Base-by-base conservation (phyloP, 1,284 basidiomycete genomes). In the Jaminaea rosea region DNA sequence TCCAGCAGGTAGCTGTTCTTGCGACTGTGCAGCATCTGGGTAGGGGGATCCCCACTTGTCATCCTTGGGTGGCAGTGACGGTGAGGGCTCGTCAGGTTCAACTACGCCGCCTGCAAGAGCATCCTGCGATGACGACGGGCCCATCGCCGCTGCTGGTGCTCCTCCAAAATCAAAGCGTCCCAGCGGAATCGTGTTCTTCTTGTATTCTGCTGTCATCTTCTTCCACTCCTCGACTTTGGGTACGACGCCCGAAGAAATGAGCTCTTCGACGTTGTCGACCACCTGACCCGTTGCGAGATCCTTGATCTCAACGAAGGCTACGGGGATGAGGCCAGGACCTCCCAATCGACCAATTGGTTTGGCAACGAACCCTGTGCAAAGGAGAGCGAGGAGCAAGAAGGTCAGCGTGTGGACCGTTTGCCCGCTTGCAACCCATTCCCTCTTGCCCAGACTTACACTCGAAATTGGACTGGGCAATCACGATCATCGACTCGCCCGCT, bases 191-290 rank as follows among this genome's bases (percentile, higher is more conserved):
- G 88, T 90, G 69, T 86, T 91, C 62, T 90, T 88, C 77, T 96
- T 97, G 79, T 97, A 97, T 62, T 82, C 86, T 52, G 91, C 83
- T 78, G 96, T 89, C 49, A 88, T 86, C 69, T 85, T 84, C 75
- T 97, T 97, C 94, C 94, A 99, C 61, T 97, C 92, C 72, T 97
- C 93, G 11, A 98, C 91, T 61, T 84, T 85, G 21, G 94, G 94
- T 11, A 98, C 80, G 54, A 86, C 84, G 19, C 88, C 88, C 24
- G 81, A 81, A 66, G 88, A 83, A 74, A 94, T 89, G 55, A 94
- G 80, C 21, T 81, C 79, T 24, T 84, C 81, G 5, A 93, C 80
- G 58, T 90, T 84, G 21, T 80, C 77, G 58, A 80, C 54, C 13
- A 59, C 59, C 48, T 60, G 44, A 15, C 75, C 90, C 3, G 92